Evolutionary conservation across 2,329 filamentous ascomycete genomes (phyloP), one percentile per base, ranked within the genome.

Genomic region (Ophiocordyceps robertsii): DNA sequence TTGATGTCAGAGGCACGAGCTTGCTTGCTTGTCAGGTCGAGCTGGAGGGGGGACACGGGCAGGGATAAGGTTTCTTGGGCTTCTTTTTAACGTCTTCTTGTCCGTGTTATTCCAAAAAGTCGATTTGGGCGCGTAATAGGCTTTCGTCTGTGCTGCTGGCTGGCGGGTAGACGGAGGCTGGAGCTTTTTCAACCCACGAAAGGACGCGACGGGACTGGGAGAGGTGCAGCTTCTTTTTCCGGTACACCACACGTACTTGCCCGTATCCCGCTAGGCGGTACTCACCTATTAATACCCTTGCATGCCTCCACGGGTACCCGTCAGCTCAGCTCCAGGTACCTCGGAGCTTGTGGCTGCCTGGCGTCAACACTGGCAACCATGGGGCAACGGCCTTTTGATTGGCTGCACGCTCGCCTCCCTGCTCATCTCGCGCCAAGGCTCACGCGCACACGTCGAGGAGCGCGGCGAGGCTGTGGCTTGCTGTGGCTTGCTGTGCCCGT

Each of bases 301-400:
- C 24, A 7, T 24, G 24, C 24, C 24, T 24, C 4, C 24, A 24
- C 24, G 24, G 24, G 24, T 24, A 24, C 24, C 24, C 24, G 24
- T 24, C 24, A 24, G 24, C 24, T 24, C 24, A 27, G 3, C 24
- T 27, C 24, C 24, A 27, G 24, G 24, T 27, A 27, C 24, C 9
- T 27, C 24, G 24, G 6, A 27, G 6, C 24, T 4, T 6, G 24
- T 27, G 6, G 24, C 9, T 27, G 24, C 13, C 32, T 50, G 47
- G 52, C 40, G 47, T 73, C 67, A 74, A 74, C 68, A 75, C 49
- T 59, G 56, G 65, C 69, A 75, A 76, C 72, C 55, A 59, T 71
- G 51, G 59, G 52, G 72, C 74, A 80, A 80, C 76, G 56, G 53
- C 13, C 4, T 33, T 51, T 21, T 58, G 43, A 73, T 73, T 74